Evolutionary conservation across 2,329 filamentous ascomycete genomes (phyloP).

Genomic region (Parastagonospora avenae): DNA sequence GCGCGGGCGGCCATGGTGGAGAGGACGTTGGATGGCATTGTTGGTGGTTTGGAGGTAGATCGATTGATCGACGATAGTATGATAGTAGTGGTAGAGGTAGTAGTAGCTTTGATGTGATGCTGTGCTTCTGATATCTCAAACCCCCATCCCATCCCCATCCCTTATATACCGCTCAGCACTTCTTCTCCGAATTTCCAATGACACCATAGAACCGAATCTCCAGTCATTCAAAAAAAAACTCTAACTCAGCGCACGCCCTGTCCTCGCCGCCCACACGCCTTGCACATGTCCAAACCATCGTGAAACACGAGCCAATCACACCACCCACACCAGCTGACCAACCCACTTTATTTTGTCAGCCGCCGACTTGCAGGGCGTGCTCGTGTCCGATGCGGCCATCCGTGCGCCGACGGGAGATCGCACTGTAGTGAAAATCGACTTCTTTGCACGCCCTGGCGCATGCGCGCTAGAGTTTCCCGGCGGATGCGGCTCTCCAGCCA

Average conservation of each 20-base stretch:
- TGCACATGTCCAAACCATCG: slow-evolving; percentile 4
- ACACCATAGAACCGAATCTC: slow-evolving; percentile 8
- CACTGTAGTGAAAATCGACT: not conserved
- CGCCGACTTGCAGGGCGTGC: slow-evolving; percentile 8
- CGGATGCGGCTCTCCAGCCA: slow-evolving; percentile 3
- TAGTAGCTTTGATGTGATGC: slow-evolving; percentile 2
- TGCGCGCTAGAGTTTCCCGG: slow-evolving; percentile 11
- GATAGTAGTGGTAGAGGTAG: not conserved
- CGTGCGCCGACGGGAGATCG: not conserved
- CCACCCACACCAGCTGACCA: slow-evolving; percentile 7
- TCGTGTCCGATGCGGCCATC: too few relatives aligned
- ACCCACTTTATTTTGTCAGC: slow-evolving; percentile 18
- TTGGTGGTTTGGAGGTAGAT: slow-evolving; percentile 7
- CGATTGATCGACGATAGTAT: slow-evolving; percentile 6
- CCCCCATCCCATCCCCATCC: slow-evolving; percentile 3
- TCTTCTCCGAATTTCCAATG: slow-evolving; percentile 9
- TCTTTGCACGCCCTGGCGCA: slow-evolving; percentile 13
- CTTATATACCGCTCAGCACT: slow-evolving; percentile 16
- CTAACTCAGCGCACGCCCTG: slow-evolving; percentile 9
- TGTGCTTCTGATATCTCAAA: slow-evolving; percentile 12
- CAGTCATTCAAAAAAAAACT: slow-evolving; percentile 3
- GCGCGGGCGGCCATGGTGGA: slow-evolving; percentile 30
- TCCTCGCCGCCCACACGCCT: slow-evolving; percentile 10
- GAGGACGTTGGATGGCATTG: slow-evolving; percentile 29
- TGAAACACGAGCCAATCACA: slow-evolving; percentile 1